These are phyloP conservation scores for Geosmithia morbida DNA, from an alignment of 2,329 filamentous ascomycete species.

Conservation along the genomic window DNA sequence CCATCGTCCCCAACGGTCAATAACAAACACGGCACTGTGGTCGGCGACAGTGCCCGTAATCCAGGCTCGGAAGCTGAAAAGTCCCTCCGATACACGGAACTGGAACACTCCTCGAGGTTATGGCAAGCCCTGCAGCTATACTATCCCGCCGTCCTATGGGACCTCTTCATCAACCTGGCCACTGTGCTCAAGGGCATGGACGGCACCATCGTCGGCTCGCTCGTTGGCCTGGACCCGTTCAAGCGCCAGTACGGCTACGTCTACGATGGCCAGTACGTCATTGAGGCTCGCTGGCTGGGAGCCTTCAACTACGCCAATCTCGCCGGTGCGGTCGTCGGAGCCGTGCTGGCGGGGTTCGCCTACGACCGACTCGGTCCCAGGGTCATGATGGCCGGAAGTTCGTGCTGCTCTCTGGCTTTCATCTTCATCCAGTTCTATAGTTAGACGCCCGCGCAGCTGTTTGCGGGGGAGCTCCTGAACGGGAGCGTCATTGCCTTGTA, in stretches of 20 bases:
- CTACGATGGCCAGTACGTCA: conserved; percentile 26
- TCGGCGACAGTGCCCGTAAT: background rate
- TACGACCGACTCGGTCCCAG: conserved; percentile 26
- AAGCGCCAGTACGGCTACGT: conserved; percentile 38
- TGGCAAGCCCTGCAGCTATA: background rate
- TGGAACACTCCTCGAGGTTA: background rate
- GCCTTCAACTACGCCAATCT: conserved; percentile 27
- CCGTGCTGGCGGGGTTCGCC: conserved; percentile 12
- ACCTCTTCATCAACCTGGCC: background rate
- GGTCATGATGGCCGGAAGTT: conserved; percentile 23
- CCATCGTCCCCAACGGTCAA: background rate
- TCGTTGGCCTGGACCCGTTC: conserved; percentile 16
- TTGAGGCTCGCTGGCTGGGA: conserved; percentile 33
- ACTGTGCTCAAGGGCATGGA: background rate
- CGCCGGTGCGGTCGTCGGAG: conserved; percentile 31
- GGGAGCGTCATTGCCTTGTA: conserved; percentile 15
- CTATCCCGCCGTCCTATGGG: background rate
- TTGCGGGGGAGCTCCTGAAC: conserved; percentile 22
- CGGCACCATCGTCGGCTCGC: background rate
- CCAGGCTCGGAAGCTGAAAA: background rate
- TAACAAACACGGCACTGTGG: background rate
- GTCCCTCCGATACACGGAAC: background rate
- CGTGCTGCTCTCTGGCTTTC: conserved; percentile 12
- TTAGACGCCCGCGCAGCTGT: conserved; percentile 10
- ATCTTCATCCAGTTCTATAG: conserved; percentile 43